Evolutionary conservation across 2,329 filamentous ascomycete genomes (phyloP).

Genomic region (Botrytis pseudocinerea): DNA sequence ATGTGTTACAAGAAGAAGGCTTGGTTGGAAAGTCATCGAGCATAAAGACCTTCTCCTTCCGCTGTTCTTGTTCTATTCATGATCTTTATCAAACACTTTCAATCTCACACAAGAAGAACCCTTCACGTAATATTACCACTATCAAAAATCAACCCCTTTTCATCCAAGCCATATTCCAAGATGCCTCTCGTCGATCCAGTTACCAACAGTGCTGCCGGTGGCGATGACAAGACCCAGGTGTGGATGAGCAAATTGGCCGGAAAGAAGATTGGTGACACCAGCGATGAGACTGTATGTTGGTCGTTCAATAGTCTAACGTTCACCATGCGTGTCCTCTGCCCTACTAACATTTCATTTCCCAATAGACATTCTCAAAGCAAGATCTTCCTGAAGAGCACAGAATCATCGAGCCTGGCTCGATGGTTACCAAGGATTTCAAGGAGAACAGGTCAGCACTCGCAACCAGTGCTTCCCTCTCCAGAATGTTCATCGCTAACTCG

Average conservation of each 20-base stretch:
- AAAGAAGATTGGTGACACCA: conserved; percentile 59
- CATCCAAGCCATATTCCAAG: conserved; percentile 40
- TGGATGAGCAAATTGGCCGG: conserved; percentile 64
- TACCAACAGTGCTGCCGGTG: conserved; percentile 46
- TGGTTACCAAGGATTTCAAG: conserved; percentile 59
- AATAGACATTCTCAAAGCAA: conserved; percentile 59
- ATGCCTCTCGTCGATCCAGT: conserved; percentile 68
- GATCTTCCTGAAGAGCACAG: conserved; percentile 59
- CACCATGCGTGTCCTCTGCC: not conserved
- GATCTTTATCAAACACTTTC: conserved; percentile 15
- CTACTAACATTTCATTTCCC: conserved; percentile 7
- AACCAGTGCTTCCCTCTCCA: not conserved
- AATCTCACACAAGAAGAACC: conserved; percentile 6
- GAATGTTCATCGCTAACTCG: conserved; percentile 18
- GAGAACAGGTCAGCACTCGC: conserved; percentile 36
- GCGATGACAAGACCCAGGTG: conserved; percentile 48
- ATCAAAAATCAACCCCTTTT: conserved; percentile 24
- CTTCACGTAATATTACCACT: not conserved
- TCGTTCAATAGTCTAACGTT: not conserved
- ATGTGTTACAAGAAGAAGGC: not conserved
- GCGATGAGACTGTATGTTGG: conserved; percentile 54
- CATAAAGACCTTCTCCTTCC: conserved; percentile 4
- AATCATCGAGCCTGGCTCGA: conserved; percentile 56
- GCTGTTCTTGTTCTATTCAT: not conserved
- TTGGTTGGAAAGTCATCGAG: not conserved